Conservation (phyloP, 768 basidiomycete genomes). For the Megacollybia marginata region DNA sequence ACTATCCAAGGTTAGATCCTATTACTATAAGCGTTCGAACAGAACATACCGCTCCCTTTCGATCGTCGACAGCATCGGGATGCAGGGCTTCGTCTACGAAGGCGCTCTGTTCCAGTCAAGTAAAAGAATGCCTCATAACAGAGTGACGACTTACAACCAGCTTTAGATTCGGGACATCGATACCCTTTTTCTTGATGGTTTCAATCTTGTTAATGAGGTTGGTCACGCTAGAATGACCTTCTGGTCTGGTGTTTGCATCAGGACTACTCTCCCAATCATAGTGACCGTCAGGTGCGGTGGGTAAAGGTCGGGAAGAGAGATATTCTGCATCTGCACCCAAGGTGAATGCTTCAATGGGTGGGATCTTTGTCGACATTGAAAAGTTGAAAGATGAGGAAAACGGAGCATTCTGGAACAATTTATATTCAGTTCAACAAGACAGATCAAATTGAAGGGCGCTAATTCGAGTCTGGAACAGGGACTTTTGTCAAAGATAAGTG, state of each 20-base stretch:
- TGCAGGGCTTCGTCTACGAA: conserved; percentile 20
- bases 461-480: too few species aligned
- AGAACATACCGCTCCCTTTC: conserved; percentile 17
- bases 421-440: too few species aligned
- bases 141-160: conserved; percentile 13
- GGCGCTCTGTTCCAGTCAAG: conserved; percentile 14
- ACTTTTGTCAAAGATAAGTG: too few species aligned
- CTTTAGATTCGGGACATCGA: conserved; percentile 14
- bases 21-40: too few species aligned
- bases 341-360: conserved; percentile 16
- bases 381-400: too few species aligned
- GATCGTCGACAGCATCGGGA: conserved; percentile 35
- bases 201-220: conserved; percentile 21
- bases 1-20: not conserved
- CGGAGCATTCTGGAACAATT: too few species aligned
- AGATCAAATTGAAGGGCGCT: too few species aligned
- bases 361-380: too few species aligned
- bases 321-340: conserved; percentile 25
- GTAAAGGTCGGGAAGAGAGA: conserved; percentile 28
- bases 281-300: conserved; percentile 34
- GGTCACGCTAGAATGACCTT: conserved; percentile 27
- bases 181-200: conserved; percentile 16
- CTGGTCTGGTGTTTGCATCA: conserved; percentile 15
- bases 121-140: not conserved
- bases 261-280: conserved; percentile 34